A percentile compares a stretch with the other conserved stretches of the same genome.
phyloP scores from a whole-genome alignment of 352 stramenopile genomes.

The Globisporangium canariense region DNA sequence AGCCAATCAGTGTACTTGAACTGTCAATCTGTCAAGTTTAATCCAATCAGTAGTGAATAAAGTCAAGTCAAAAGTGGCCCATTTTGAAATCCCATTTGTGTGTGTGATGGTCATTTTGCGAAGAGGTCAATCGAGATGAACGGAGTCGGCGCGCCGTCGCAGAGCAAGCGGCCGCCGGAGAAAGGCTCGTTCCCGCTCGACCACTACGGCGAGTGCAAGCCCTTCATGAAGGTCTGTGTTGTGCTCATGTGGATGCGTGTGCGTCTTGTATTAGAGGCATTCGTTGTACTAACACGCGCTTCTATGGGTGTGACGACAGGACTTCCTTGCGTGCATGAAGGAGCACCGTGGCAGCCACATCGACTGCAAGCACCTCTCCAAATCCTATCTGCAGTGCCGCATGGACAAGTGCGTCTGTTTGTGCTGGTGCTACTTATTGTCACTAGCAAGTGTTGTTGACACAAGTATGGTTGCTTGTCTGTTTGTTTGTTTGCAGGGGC shows the following conservation, averaged over 20 bases:
- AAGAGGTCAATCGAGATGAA: constrained; percentile 52
- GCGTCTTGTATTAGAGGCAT: neutral
- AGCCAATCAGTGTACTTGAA: neutral
- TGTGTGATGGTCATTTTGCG: too few species aligned
- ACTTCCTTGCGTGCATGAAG: constrained; percentile 84
- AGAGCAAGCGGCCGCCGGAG: constrained; percentile 78
- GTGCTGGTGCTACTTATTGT: neutral
- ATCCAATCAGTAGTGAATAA: neutral
- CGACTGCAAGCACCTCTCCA: constrained; percentile 88
- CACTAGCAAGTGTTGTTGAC: neutral
- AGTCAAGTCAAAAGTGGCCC: neutral
- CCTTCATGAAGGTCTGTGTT: constrained; percentile 67
- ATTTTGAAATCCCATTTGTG: too few species aligned
- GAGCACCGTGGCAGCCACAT: constrained; percentile 83
- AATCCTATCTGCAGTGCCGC: constrained; percentile 84
- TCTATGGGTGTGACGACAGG: constrained; percentile 18
- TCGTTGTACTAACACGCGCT: neutral
- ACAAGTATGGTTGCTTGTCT: neutral
- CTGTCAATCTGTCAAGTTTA: neutral
- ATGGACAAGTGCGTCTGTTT: constrained; percentile 80
- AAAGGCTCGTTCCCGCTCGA: constrained; percentile 90
- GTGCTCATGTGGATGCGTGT: neutral
- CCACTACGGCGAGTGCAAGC: constrained; percentile 89
- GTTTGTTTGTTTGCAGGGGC: constrained; percentile 31
- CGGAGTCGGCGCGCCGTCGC: constrained; percentile 62